Evolutionary conservation across 768 basidiomycete species (phyloP).

Genomic region (Agaricus blazei): DNA sequence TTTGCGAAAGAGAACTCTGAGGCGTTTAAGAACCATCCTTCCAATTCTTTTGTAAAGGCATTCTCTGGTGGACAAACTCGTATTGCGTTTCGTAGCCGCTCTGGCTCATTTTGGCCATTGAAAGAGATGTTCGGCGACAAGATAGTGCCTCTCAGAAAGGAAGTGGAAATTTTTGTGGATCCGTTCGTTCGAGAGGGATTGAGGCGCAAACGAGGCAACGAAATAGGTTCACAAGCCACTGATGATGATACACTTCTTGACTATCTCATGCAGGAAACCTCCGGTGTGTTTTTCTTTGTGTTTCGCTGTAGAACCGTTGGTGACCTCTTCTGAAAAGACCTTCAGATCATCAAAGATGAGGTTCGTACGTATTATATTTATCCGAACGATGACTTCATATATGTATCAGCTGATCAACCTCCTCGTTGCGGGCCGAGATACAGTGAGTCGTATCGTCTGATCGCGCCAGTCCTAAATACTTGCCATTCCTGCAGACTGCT

Average conservation of each 20-base stretch:
- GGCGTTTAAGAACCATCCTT: slow-evolving; percentile 13
- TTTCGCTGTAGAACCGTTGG: neutral
- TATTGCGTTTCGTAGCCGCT: slow-evolving; percentile 1
- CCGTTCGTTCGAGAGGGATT: slow-evolving; percentile 45
- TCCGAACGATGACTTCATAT: neutral
- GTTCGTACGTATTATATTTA: neutral
- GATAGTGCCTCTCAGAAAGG: slow-evolving; percentile 33
- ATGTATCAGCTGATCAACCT: slow-evolving; percentile 34
- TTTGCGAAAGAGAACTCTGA: slow-evolving; percentile 5
- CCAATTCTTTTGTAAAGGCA: slow-evolving; percentile 36
- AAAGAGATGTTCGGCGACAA: slow-evolving; percentile 48
- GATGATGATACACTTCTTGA: slow-evolving; percentile 43
- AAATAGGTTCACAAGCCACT: slow-evolving; percentile 7
- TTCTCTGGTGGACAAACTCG: slow-evolving; percentile 41
- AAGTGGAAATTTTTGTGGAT: slow-evolving; percentile 44
- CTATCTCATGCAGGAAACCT: slow-evolving; percentile 46
- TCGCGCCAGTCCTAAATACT: neutral
- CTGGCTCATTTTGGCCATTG: slow-evolving; percentile 38
- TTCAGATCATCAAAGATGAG: slow-evolving; percentile 36
- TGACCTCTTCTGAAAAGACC: slow-evolving; percentile 13
- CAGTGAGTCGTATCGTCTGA: slow-evolving; percentile 24
- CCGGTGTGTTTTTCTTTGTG: slow-evolving; percentile 27
- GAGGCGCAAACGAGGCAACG: slow-evolving; percentile 23
- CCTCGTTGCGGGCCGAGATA: slow-evolving; percentile 53
- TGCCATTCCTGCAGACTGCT: slow-evolving; percentile 24